A percentile compares a stretch with the other conserved stretches of the same genome.
These are phyloP conservation scores for Lipomyces yamanashiensis DNA, from an alignment of 805 yeast species.

Conservation along the genomic window DNA sequence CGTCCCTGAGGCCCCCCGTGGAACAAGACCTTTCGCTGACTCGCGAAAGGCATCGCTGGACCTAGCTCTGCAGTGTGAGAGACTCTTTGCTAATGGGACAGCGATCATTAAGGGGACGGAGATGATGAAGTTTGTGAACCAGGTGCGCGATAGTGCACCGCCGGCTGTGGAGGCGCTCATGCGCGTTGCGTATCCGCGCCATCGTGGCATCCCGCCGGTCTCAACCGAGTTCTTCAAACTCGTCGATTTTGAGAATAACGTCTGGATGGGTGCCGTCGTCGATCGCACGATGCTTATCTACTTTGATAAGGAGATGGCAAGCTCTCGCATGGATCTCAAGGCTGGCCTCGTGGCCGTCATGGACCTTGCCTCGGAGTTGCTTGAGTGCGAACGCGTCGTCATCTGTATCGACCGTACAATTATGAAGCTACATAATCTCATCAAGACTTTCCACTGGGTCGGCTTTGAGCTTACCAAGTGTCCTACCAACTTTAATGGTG, in stretches of 20 bases:
- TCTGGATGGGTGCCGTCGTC: slow-evolving; percentile 36
- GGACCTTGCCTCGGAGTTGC: slow-evolving; percentile 39
- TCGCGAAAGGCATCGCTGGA: slow-evolving; percentile 40
- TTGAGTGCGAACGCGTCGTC: slow-evolving; percentile 35
- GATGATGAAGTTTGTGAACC: slow-evolving; percentile 6
- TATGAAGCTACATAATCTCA: slow-evolving; percentile 22
- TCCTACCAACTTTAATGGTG: slow-evolving; percentile 23
- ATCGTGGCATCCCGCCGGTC: slow-evolving; percentile 9
- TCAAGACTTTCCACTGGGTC: slow-evolving; percentile 36
- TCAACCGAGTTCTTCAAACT: slow-evolving; percentile 27
- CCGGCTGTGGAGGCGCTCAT: slow-evolving; percentile 30
- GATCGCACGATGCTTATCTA: slow-evolving; percentile 34
- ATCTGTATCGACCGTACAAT: slow-evolving; percentile 36
- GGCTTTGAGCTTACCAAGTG: slow-evolving; percentile 36
- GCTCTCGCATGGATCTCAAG: slow-evolving; percentile 24
- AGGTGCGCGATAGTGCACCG: slow-evolving; percentile 10
- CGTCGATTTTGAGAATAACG: slow-evolving; percentile 29
- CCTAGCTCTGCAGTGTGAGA: slow-evolving; percentile 41
- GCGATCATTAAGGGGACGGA: slow-evolving; percentile 35
- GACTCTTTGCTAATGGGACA: slow-evolving; percentile 39
- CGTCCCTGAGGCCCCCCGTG: slow-evolving; percentile 41
- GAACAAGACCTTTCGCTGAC: slow-evolving; percentile 39
- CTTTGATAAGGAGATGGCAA: slow-evolving; percentile 31
- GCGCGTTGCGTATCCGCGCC: slow-evolving; percentile 31
- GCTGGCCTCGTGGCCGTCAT: slow-evolving; percentile 36